Conservation (phyloP, 2,329 filamentous ascomycete genomes). For the Magnaporthiopsis incrustans region DNA sequence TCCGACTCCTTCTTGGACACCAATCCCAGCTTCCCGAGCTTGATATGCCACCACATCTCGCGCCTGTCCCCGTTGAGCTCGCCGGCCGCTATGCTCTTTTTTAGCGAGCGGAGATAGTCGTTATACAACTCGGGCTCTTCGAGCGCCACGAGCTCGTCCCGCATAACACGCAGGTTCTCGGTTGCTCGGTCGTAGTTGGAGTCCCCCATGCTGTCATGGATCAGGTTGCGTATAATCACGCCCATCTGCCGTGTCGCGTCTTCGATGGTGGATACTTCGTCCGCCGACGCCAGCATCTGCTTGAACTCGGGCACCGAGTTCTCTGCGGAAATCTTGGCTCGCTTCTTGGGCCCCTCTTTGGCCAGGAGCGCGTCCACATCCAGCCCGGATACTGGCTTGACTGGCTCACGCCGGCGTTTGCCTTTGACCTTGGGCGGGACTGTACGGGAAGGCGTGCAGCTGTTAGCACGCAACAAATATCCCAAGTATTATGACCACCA, state of each 20-base stretch:
- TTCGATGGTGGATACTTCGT: conserved; percentile 53
- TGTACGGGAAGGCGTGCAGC: conserved; percentile 25
- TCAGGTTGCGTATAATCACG: conserved; percentile 57
- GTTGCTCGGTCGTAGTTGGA: conserved; percentile 64
- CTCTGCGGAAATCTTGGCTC: conserved; percentile 39
- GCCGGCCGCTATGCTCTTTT: conserved; percentile 60
- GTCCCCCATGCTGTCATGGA: conserved; percentile 68
- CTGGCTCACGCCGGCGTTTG: conserved; percentile 58
- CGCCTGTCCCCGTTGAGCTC: conserved; percentile 67
- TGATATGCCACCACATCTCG: conserved; percentile 75
- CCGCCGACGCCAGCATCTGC: conserved; percentile 57
- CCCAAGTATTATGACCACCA: background rate
- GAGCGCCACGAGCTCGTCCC: conserved; percentile 65
- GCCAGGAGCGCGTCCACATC: conserved; percentile 78
- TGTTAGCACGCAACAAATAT: background rate
- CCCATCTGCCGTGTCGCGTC: conserved; percentile 69
- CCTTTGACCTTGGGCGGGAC: conserved; percentile 75
- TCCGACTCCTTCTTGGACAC: conserved; percentile 58
- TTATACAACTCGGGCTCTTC: conserved; percentile 77
- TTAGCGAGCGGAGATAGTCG: conserved; percentile 60
- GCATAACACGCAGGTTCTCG: conserved; percentile 70
- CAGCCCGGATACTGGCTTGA: conserved; percentile 83
- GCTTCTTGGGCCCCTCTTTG: conserved; percentile 31
- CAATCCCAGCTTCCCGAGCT: conserved; percentile 60
- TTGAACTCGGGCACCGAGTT: conserved; percentile 92